phyloP scores from a whole-genome alignment of 257 asterid genomes.

The Primulina huaijiensis region DNA sequence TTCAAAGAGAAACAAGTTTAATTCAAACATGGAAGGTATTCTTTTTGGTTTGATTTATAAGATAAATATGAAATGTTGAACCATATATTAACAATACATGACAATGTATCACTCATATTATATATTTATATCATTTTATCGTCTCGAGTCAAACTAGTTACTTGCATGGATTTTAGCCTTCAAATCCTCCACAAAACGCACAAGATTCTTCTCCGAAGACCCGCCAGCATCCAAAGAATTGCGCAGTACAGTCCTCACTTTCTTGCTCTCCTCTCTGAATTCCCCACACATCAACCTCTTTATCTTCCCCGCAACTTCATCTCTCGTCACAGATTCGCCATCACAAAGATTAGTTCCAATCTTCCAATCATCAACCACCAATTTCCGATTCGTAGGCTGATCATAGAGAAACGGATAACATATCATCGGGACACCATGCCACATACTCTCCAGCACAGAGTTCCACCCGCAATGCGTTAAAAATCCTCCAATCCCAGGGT shows the following conservation, averaged over 20 bases:
- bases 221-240: conserved; percentile 11
- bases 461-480: conserved; percentile 85
- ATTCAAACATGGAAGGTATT: too few relatives aligned
- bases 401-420: conserved; percentile 56
- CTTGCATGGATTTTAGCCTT: conserved; percentile 13
- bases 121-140: too few relatives aligned
- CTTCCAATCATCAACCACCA: conserved; percentile 76
- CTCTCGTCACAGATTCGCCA: conserved; percentile 24
- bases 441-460: conserved; percentile 54
- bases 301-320: conserved; percentile 50
- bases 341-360: conserved; percentile 56
- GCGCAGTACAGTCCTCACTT: background rate
- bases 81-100: too few relatives aligned
- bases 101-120: too few relatives aligned
- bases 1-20: too few relatives aligned
- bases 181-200: conserved; percentile 25
- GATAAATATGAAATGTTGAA: too few relatives aligned
- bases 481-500: conserved; percentile 58
- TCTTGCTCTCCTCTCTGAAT: conserved; percentile 10
- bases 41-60: too few relatives aligned
- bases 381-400: conserved; percentile 61
- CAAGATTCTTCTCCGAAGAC: conserved; percentile 20
- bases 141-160: background rate
- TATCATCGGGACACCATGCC: conserved; percentile 57
- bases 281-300: conserved; percentile 34